Evolutionary conservation across 345 rosid species (phyloP), one percentile per base, ranked within the genome.

Genomic region (Isatis tinctoria): DNA sequence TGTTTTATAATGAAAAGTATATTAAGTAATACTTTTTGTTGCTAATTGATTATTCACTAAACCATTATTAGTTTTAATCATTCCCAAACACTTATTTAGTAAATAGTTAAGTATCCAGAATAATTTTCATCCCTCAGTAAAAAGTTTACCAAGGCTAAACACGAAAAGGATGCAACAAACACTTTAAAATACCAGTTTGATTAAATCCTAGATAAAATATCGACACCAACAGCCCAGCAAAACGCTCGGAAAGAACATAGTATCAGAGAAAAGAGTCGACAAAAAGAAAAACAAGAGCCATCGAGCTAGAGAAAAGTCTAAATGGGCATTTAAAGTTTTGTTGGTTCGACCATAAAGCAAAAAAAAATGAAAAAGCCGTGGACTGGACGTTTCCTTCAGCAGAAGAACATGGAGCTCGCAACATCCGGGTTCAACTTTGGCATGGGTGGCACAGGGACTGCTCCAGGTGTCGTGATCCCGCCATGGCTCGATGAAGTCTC

Each of bases 391-490:
- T 53, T 57, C 17, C 33, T 60, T 82, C 81, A 92, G 52, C 91
- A 87, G 57, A 92, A 92, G 85, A 90, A 92, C 97, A 92, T 92
- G 22, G 96, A 83, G 54, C 76, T 82, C 37, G 82, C 64, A 18
- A 92, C 98, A 0, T 74, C 48, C 60, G 60, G 17, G 57, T 84
- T 53, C 59, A 92, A 69, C 60, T 52, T 79, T 0, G 98, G 96
- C 77, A 92, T 80, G 37, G 85, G 87, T 14, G 86, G 39, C 52
- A 75, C 74, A 51, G 64, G 74, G 57, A 52, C 69, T 68, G 62
- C 57, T 52, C 79, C 79, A 22, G 74, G 27, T 68, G 68, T 60
- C 7, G 73, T 74, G 36, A 52, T 75, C 45, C 73, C 69, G 0
- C 54, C 73, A 60, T 74, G 78, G 69, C 67, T 74, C 4, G 67